A percentile compares a stretch with the other conserved stretches of the same genome.
Evolutionary conservation across 805 yeast genomes (phyloP).

Genomic region (Hanseniaspora hatyaiensis): DNA sequence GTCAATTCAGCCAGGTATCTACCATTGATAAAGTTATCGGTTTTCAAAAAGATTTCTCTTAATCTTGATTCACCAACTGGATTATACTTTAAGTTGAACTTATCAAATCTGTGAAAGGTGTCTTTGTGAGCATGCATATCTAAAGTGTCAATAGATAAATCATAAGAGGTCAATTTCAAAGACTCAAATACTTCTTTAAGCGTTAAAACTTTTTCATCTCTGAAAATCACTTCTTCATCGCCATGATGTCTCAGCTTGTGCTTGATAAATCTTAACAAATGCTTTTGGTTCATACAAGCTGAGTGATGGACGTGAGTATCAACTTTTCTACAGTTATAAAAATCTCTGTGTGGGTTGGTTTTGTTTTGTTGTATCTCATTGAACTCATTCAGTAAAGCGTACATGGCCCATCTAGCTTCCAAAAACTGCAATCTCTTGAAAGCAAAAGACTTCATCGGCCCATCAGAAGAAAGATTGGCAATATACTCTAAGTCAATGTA

Average conservation of each 20-base stretch:
- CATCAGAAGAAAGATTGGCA: constrained; percentile 71
- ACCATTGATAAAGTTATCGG: constrained; percentile 87
- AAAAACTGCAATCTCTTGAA: constrained; percentile 84
- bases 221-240: constrained; percentile 78
- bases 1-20: constrained; percentile 86
- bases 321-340: constrained; percentile 35
- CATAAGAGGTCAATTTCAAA: constrained; percentile 83
- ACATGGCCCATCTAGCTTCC: constrained; percentile 94
- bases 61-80: constrained; percentile 97
- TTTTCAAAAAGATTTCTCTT: constrained; percentile 89
- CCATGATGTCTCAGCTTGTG: constrained; percentile 81
- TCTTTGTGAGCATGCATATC: constrained; percentile 99
- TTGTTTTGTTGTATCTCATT: constrained; percentile 86
- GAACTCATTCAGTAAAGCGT: constrained; percentile 76
- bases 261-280: constrained; percentile 83
- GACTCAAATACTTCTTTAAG: constrained; percentile 85
- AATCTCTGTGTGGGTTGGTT: constrained; percentile 84
- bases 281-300: constrained; percentile 98
- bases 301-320: constrained; percentile 95
- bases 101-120: constrained; percentile 94
- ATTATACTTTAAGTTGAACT: constrained; percentile 90
- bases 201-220: constrained; percentile 84
- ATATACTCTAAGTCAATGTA: constrained; percentile 71
- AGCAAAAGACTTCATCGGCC: constrained; percentile 94
- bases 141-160: constrained; percentile 85